Evolutionary conservation across 805 yeast genomes (phyloP).

Genomic region (Jamesozyma gamospora): DNA sequence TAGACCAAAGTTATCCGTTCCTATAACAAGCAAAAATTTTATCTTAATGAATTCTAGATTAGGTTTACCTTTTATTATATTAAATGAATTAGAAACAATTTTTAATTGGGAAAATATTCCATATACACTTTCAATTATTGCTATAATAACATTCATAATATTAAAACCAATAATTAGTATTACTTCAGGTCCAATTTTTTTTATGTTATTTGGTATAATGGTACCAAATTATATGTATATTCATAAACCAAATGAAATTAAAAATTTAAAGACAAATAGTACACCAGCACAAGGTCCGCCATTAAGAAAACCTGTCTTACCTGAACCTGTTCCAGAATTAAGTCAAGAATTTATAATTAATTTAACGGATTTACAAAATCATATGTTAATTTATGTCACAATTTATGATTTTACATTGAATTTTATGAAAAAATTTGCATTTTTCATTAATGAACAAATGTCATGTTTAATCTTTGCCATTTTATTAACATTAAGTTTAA

Average conservation of each 20-base stretch:
- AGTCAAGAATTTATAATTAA: conserved; percentile 70
- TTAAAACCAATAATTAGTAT: conserved; percentile 50
- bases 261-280: conserved; percentile 30
- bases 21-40: conserved; percentile 57
- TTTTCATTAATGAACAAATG: conserved; percentile 51
- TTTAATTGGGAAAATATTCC: conserved; percentile 57
- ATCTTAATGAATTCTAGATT: conserved; percentile 53
- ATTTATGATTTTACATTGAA: conserved; percentile 48
- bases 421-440: conserved; percentile 46
- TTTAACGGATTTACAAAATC: conserved; percentile 76
- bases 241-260: conserved; percentile 51
- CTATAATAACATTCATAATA: conserved; percentile 42
- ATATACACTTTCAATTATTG: conserved; percentile 48
- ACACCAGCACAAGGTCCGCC: conserved; percentile 44
- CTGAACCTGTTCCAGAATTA: conserved; percentile 68
- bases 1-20: conserved; percentile 63
- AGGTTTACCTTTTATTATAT: conserved; percentile 47
- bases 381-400: conserved; percentile 54
- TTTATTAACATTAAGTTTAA: conserved; percentile 25
- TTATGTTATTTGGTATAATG: conserved; percentile 45
- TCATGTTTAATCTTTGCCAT: conserved; percentile 43
- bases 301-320: conserved; percentile 38
- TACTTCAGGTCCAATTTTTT: conserved; percentile 44
- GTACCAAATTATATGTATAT: conserved; percentile 54
- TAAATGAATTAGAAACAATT: conserved; percentile 47